Evolutionary conservation across 108 stramenopile species (phyloP).

Genomic region (Nitzschia sp.): DNA sequence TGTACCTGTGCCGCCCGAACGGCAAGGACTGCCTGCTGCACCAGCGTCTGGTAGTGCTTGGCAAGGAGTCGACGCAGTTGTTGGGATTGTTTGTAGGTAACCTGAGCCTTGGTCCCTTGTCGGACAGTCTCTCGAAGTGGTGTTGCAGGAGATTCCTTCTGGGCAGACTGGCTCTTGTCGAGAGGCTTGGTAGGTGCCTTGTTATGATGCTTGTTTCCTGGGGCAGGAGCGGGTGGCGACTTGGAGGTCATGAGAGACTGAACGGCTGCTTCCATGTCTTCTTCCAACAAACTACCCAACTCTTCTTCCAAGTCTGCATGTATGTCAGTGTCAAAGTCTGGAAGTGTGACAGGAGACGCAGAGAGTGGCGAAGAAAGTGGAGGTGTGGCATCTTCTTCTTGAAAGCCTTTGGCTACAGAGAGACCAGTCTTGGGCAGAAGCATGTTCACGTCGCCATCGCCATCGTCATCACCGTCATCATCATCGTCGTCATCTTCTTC

Average conservation of each 20-base stretch:
- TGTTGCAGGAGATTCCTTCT: constrained; percentile 20
- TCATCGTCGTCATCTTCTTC: constrained; percentile 45
- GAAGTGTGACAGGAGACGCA: constrained; percentile 8
- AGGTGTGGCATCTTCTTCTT: constrained; percentile 15
- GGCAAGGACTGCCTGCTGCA: constrained; percentile 75
- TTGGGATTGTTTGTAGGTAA: constrained; percentile 56
- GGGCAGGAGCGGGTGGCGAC: constrained; percentile 32
- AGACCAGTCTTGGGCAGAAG: constrained; percentile 13
- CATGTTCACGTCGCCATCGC: constrained; percentile 20
- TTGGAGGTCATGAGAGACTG: constrained; percentile 57
- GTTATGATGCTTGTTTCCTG: background rate
- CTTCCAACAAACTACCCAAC: constrained; percentile 67
- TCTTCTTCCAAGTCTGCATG: constrained; percentile 66
- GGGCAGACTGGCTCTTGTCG: background rate
- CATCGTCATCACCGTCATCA: constrained; percentile 30
- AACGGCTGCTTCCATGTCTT: constrained; percentile 84
- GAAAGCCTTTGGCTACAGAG: background rate
- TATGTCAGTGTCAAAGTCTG: constrained; percentile 21
- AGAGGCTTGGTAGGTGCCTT: background rate
- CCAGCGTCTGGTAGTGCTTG: constrained; percentile 72
- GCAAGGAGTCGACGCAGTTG: constrained; percentile 53
- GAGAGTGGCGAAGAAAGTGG: constrained; percentile 17
- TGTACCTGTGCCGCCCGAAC: constrained; percentile 66
- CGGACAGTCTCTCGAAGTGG: constrained; percentile 35
- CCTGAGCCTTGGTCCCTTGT: constrained; percentile 25